A percentile compares a stretch with the other conserved stretches of the same genome.
Evolutionary conservation across 1,139 yeast genomes (phyloP).

Genomic region (Kazachstania sp.): DNA sequence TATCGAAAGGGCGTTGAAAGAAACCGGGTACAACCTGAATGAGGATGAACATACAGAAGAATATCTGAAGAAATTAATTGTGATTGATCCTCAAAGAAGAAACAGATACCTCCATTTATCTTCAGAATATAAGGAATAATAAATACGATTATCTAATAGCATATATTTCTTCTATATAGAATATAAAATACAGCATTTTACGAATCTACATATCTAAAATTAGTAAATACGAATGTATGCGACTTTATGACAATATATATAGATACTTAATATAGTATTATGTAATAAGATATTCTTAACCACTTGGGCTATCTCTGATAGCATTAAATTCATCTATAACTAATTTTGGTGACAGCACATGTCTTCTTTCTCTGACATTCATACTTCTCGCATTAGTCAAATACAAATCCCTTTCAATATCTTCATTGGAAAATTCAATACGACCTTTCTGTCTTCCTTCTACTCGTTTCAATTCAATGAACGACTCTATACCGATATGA

Average conservation of each 20-base stretch:
- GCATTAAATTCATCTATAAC: slow-evolving; percentile 26
- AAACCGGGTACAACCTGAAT: slow-evolving; percentile 9
- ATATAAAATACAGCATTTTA: not conserved
- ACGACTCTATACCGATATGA: slow-evolving; percentile 35
- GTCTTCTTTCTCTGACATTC: slow-evolving; percentile 38
- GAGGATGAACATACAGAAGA: slow-evolving; percentile 22
- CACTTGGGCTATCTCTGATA: not conserved
- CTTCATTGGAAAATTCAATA: slow-evolving; percentile 16
- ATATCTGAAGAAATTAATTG: slow-evolving; percentile 38
- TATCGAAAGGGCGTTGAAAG: slow-evolving; percentile 35
- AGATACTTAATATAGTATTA: not conserved
- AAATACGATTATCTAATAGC: not conserved
- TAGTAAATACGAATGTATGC: not conserved
- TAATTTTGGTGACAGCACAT: slow-evolving; percentile 45
- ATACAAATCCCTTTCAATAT: slow-evolving; percentile 27
- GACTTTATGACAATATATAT: not conserved
- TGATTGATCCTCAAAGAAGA: slow-evolving; percentile 62
- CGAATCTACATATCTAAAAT: not conserved
- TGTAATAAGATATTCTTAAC: not conserved
- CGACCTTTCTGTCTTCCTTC: slow-evolving; percentile 40
- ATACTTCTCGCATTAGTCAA: slow-evolving; percentile 26
- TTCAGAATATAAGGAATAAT: slow-evolving; percentile 3
- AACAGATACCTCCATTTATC: slow-evolving; percentile 45
- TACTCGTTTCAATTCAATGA: slow-evolving; percentile 43
- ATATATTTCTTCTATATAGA: slow-evolving; percentile 1